Percentiles rank a stretch among this genome's conserved stretches.
Conservation (phyloP, 2,329 filamentous ascomycete genomes). For the Scleromitrula shiraiana region DNA sequence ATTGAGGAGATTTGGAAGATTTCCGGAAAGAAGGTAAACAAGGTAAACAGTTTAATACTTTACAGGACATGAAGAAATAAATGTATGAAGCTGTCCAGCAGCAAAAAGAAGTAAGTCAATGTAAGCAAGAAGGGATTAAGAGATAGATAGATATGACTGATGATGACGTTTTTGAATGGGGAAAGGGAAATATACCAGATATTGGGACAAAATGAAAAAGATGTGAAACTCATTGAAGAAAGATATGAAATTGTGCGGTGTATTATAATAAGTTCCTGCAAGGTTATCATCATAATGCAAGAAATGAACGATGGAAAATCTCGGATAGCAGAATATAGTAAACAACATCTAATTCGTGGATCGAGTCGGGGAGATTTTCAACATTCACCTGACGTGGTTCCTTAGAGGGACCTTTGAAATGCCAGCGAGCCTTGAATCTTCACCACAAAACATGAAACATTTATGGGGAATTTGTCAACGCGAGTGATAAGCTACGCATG, state of each 20-base stretch:
- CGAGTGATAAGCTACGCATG: too few relatives aligned
- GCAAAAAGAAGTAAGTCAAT: neutral
- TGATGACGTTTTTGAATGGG: neutral
- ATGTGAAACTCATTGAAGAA: neutral
- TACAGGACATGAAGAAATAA: constrained; percentile 4
- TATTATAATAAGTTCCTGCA: neutral
- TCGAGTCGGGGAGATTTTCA: neutral
- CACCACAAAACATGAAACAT: neutral
- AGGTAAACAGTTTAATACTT: constrained; percentile 3
- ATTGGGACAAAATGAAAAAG: neutral
- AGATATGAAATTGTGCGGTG: neutral
- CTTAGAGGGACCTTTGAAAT: neutral
- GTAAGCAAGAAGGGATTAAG: too few relatives aligned
- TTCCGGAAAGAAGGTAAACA: neutral
- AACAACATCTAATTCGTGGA: neutral
- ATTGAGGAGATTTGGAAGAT: constrained; percentile 1
- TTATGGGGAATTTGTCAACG: neutral
- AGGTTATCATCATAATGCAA: neutral
- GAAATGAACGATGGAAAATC: neutral
- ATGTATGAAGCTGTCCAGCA: constrained; percentile 1
- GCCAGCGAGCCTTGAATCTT: neutral
- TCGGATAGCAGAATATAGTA: neutral
- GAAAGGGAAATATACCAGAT: neutral
- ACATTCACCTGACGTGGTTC: constrained; percentile 11
- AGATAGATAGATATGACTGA: neutral